phyloP scores from a whole-genome alignment of 148 eudicot species.

The Linanthus parryae region DNA sequence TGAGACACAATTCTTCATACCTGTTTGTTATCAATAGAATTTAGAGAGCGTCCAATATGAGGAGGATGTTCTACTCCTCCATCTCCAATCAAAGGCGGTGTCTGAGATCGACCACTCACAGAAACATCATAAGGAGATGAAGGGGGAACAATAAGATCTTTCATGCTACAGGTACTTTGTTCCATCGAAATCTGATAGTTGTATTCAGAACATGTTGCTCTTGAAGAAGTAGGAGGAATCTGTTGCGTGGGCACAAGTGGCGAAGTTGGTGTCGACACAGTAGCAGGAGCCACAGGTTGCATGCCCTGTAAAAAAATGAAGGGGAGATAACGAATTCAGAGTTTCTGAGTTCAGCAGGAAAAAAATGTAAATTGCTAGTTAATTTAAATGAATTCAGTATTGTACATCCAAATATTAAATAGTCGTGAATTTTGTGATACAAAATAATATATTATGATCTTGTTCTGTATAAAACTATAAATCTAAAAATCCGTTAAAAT shows the following conservation, averaged over 20 bases:
- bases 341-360: too few species aligned
- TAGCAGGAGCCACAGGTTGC: constrained; percentile 39
- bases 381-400: too few species aligned
- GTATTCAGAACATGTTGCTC: constrained; percentile 46
- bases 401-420: too few species aligned
- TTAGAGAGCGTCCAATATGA: constrained; percentile 45
- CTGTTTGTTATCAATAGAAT: constrained; percentile 57
- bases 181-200: constrained; percentile 53
- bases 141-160: constrained; percentile 46
- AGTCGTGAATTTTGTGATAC: too few species aligned
- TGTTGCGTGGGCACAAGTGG: constrained; percentile 50
- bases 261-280: constrained; percentile 35
- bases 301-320: constrained; percentile 54
- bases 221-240: constrained; percentile 51
- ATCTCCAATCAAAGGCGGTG: constrained; percentile 45
- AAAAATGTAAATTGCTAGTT: too few species aligned
- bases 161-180: constrained; percentile 41
- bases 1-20: too few species aligned
- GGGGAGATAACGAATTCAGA: too few species aligned
- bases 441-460: too few species aligned
- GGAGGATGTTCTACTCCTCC: constrained; percentile 52
- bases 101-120: constrained; percentile 46
- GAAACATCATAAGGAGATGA: constrained; percentile 72
- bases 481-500: too few species aligned
- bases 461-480: too few species aligned